Percentiles rank a stretch among this genome's conserved stretches.
Conservation (phyloP, 2,329 filamentous ascomycete genomes). For the Sporothrix brasiliensis region DNA sequence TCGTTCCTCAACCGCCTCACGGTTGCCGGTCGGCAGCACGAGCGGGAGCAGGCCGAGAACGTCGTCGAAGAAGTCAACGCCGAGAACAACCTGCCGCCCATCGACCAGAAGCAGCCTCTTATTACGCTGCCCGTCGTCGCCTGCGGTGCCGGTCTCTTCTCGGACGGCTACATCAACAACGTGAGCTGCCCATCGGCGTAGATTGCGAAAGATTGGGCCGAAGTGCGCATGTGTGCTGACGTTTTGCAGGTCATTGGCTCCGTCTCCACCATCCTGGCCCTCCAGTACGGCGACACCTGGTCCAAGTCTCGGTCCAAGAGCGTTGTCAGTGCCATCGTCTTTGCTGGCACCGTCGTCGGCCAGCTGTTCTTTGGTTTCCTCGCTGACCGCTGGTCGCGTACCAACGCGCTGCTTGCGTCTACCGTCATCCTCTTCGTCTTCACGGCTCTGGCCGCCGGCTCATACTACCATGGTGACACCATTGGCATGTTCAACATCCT, state of each 20-base stretch:
- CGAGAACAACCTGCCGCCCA: constrained; percentile 21
- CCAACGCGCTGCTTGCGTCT: constrained; percentile 76
- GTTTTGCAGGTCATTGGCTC: constrained; percentile 75
- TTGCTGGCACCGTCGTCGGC: constrained; percentile 79
- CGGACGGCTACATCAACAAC: constrained; percentile 89
- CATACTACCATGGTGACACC: constrained; percentile 71
- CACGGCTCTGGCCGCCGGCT: constrained; percentile 74
- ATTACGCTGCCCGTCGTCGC: constrained; percentile 71
- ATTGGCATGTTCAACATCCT: constrained; percentile 74
- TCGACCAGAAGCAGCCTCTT: constrained; percentile 24
- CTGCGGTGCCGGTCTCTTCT: constrained; percentile 87
- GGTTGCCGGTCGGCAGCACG: constrained; percentile 13
- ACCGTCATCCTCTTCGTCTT: constrained; percentile 85
- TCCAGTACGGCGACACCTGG: constrained; percentile 72
- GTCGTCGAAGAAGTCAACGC: neutral
- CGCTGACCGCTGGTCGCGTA: constrained; percentile 82
- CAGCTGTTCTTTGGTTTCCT: constrained; percentile 80
- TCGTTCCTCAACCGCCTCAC: constrained; percentile 29
- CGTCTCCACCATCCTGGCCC: constrained; percentile 74
- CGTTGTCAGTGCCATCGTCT: constrained; percentile 80
- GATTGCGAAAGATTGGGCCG: neutral
- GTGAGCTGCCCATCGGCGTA: constrained; percentile 46
- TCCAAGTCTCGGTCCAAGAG: constrained; percentile 67
- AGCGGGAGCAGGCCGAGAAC: constrained; percentile 17
- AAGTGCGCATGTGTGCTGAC: constrained; percentile 1